phyloP scores from a whole-genome alignment of 768 basidiomycete species.

The Russula vinacea region DNA sequence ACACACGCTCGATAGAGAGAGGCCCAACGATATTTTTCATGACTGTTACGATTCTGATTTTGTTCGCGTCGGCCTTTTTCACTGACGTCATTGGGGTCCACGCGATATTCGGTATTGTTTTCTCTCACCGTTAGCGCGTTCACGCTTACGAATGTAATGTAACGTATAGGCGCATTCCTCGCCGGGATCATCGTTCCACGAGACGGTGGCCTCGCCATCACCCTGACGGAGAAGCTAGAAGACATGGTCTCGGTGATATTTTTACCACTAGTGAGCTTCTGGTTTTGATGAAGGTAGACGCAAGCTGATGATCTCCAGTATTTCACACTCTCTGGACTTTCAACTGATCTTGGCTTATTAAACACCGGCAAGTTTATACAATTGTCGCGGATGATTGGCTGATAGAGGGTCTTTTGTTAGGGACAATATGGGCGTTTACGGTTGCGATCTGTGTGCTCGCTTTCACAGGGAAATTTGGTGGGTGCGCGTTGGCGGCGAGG shows the following conservation, averaged over 20 bases:
- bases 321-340: slow-evolving; percentile 88
- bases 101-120: slow-evolving; percentile 72
- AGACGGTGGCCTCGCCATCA: slow-evolving; percentile 80
- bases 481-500: slow-evolving; percentile 69
- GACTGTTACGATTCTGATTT: slow-evolving; percentile 73
- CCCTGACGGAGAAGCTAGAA: slow-evolving; percentile 93
- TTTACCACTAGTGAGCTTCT: slow-evolving; percentile 64
- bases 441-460: slow-evolving; percentile 75
- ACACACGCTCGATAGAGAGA: slow-evolving; percentile 75
- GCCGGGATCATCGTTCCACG: slow-evolving; percentile 81
- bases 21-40: slow-evolving; percentile 88
- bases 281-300: background rate
- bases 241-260: slow-evolving; percentile 91
- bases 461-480: slow-evolving; percentile 86
- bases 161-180: slow-evolving; percentile 65
- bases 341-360: slow-evolving; percentile 82
- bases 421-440: slow-evolving; percentile 85
- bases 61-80: slow-evolving; percentile 88
- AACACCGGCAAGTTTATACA: slow-evolving; percentile 52
- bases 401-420: slow-evolving; percentile 35
- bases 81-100: slow-evolving; percentile 92
- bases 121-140: background rate
- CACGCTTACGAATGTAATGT: background rate
- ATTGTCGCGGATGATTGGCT: background rate
- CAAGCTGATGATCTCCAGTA: slow-evolving; percentile 49